A percentile compares a stretch with the other conserved stretches of the same genome.
Evolutionary conservation across 345 rosid species (phyloP).

Genomic region (Populus nigra): DNA sequence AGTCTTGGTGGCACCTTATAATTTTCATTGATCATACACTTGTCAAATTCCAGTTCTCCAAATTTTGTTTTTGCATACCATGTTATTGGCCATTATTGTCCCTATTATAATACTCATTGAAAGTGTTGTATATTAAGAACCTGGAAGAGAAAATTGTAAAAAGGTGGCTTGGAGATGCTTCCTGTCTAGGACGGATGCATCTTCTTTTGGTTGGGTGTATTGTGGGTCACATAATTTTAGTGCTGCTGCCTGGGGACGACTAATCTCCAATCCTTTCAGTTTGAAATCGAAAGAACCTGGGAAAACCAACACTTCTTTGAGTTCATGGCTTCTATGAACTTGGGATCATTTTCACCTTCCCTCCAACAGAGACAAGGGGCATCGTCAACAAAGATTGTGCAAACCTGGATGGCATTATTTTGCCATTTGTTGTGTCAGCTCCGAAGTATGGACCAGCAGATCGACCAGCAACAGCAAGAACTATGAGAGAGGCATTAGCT

Average conservation of each 20-base stretch:
- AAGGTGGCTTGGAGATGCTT: conserved; percentile 82
- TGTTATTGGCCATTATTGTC: neutral
- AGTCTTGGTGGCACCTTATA: neutral
- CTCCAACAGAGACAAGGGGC: conserved; percentile 45
- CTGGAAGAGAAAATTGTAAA: conserved; percentile 15
- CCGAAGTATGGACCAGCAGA: conserved; percentile 66
- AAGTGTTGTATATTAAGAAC: neutral
- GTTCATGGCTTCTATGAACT: conserved; percentile 70
- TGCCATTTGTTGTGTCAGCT: conserved; percentile 78
- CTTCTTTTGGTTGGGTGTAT: conserved; percentile 84
- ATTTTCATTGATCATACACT: neutral
- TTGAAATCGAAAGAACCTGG: conserved; percentile 30
- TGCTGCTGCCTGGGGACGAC: conserved; percentile 91
- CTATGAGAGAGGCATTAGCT: conserved; percentile 64
- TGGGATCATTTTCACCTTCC: conserved; percentile 76
- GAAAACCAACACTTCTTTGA: conserved; percentile 18
- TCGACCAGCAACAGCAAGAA: conserved; percentile 71
- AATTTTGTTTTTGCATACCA: neutral
- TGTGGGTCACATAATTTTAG: conserved; percentile 93
- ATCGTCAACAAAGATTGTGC: conserved; percentile 14
- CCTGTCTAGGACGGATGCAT: conserved; percentile 40
- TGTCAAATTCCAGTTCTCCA: neutral
- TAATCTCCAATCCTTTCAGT: conserved; percentile 40
- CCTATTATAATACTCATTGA: neutral
- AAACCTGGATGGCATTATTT: conserved; percentile 53